Base-by-base conservation (phyloP, 2,329 filamentous ascomycete species). In the Neurospora sp. region DNA sequence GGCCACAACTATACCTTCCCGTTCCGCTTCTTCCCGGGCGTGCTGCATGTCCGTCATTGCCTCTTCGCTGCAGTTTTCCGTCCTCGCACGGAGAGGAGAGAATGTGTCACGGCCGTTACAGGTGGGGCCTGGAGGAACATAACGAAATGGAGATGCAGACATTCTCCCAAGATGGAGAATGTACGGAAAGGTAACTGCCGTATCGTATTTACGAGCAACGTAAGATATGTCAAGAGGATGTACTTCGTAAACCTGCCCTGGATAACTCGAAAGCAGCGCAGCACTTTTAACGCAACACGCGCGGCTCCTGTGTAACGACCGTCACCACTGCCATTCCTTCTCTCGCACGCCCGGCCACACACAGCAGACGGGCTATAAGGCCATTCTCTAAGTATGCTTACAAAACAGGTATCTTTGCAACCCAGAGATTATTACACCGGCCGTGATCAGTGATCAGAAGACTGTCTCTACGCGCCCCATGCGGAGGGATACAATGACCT, bases 21-120 rank as follows among this genome's bases (percentile, higher is more conserved):
- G 73, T 73, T 72, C 73, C 73, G 71, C 71, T 70, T 39, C 69
- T 72, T 73, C 72, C 73, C 71, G 72, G 70, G 68, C 69, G 69
- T 66, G 66, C 66, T 70, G 69, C 71, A 71, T 72, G 70, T 66
- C 70, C 70, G 70, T 72, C 71, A 72, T 74, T 72, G 70, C 72
- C 70, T 71, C 70, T 65, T 43, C 40, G 28, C 28, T 28, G 28
- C 28, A 28, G 3, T 28, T 28, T 28, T 28, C 28, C 28, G 28
- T 28, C 28, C 28, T 28, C 28, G 28, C 28, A 28, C 28, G 28
- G 28, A 28, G 28, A 28, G 28, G 28, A 28, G 28, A 28, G 28
- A 28, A 28, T 28, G 28, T 28, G 28, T 28, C 28, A 28, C 28
- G 28, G 28, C 28, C 28, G 28, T 28, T 28, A 28, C 28, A 28